Evolutionary conservation across 306 rosid genomes (phyloP).

Genomic region (Gillenia trifoliata): DNA sequence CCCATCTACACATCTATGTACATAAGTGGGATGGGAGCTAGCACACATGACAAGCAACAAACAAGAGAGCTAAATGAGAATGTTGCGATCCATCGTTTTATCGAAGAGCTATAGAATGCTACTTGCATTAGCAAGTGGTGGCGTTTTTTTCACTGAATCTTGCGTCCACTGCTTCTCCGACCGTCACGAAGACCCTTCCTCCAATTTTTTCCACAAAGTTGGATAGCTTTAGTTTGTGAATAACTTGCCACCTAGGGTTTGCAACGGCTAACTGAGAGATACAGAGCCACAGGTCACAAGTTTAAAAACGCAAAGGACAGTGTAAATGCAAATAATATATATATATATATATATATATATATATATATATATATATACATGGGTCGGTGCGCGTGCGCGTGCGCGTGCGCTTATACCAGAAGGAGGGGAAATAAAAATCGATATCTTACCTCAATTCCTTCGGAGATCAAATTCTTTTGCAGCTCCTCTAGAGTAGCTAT

Average conservation of each 20-base stretch:
- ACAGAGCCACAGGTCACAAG: background rate
- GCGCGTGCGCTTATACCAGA: no score
- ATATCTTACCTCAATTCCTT: constrained; percentile 47
- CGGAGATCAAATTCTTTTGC: constrained; percentile 42
- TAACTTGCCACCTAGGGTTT: constrained; percentile 79
- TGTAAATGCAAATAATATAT: background rate
- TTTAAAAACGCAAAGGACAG: background rate
- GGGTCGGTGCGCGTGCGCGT: no score
- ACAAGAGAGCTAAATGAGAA: background rate
- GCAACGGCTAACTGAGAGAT: constrained; percentile 52
- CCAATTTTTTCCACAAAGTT: constrained; percentile 51
- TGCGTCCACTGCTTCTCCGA: constrained; percentile 72
- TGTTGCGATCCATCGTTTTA: background rate
- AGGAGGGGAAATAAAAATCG: background rate
- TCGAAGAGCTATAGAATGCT: background rate
- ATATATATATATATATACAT: no score
- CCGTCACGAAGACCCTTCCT: constrained; percentile 63
- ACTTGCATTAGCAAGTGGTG: background rate
- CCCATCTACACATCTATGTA: constrained; percentile 3
- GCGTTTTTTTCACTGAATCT: constrained; percentile 15
- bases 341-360: no score
- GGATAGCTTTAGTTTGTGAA: constrained; percentile 73
- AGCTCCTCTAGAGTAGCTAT: constrained; percentile 61
- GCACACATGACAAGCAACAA: background rate
- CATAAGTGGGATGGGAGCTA: background rate